A percentile compares a stretch with the other conserved stretches of the same genome.
phyloP scores from a whole-genome alignment of 2,329 filamentous ascomycete genomes.

The Epichloe uncinata region DNA sequence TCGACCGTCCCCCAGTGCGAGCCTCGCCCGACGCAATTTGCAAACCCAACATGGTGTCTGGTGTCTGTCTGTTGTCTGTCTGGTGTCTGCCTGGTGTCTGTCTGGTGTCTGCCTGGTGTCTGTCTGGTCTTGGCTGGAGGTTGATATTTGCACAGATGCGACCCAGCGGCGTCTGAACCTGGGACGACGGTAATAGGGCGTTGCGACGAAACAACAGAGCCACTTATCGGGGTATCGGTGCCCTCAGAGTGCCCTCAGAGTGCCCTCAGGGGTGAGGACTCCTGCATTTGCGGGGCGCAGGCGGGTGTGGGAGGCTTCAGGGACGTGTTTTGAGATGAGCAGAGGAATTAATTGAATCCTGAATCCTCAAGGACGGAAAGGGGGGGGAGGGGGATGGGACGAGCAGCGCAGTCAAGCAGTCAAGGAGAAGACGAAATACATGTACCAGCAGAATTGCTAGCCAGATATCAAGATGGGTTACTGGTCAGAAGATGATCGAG shows the following conservation, averaged over 20 bases:
- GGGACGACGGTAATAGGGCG: neutral
- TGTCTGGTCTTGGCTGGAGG: too few species aligned
- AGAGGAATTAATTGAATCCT: too few species aligned
- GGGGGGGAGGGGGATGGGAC: neutral
- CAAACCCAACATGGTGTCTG: slow-evolving; percentile 3
- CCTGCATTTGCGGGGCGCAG: too few species aligned
- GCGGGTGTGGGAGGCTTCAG: neutral
- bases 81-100: too few species aligned
- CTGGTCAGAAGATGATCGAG: too few species aligned
- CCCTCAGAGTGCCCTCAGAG: too few species aligned
- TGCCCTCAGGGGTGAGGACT: rapidly evolving
- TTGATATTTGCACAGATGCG: too few species aligned
- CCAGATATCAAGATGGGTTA: too few species aligned
- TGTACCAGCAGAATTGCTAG: neutral
- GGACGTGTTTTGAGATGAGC: neutral
- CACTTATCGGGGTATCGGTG: neutral
- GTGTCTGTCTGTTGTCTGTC: neutral
- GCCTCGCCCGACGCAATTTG: neutral
- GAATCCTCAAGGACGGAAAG: neutral
- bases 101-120: too few species aligned
- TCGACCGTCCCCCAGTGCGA: slow-evolving; percentile 31
- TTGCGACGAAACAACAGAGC: slow-evolving; percentile 1
- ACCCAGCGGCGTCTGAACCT: neutral
- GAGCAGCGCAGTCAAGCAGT: neutral
- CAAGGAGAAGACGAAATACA: neutral